Evolutionary conservation across 2,329 filamentous ascomycete species (phyloP).

Genomic region (Pseudodiploospora longispora): DNA sequence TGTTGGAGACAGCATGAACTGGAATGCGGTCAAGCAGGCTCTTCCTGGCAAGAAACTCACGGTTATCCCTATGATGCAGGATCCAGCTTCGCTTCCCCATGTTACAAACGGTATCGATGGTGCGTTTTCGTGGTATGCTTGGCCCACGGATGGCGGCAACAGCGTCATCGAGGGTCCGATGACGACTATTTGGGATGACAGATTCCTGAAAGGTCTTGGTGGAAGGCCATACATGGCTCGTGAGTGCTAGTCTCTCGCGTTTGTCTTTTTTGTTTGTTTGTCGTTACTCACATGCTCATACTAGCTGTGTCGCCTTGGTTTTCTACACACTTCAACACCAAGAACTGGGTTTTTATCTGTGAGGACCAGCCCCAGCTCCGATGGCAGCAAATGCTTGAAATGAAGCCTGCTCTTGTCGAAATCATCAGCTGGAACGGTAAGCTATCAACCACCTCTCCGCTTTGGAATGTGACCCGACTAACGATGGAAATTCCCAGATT

Average conservation of each 20-base stretch:
- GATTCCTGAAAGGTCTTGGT: slow-evolving; percentile 10
- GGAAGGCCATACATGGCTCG: slow-evolving; percentile 15
- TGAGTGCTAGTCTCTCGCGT: slow-evolving; percentile 6
- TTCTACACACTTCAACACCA: slow-evolving; percentile 16
- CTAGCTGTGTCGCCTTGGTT: slow-evolving; percentile 17
- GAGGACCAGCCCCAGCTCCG: slow-evolving; percentile 15
- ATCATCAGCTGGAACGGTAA: slow-evolving; percentile 15
- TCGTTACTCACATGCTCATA: background rate
- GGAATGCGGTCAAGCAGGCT: slow-evolving; percentile 13
- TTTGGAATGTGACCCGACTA: background rate
- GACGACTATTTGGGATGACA: slow-evolving; percentile 14
- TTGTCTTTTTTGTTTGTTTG: background rate
- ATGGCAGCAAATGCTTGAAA: slow-evolving; percentile 15
- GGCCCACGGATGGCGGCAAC: slow-evolving; percentile 15
- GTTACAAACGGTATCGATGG: slow-evolving; percentile 12
- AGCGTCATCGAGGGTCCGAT: slow-evolving; percentile 13
- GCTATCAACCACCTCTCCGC: background rate
- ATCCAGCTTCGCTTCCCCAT: slow-evolving; percentile 9
- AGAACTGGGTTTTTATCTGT: slow-evolving; percentile 17
- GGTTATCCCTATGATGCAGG: slow-evolving; percentile 13
- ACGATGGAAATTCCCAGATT: slow-evolving; percentile 6
- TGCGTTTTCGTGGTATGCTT: slow-evolving; percentile 15
- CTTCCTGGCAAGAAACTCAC: slow-evolving; percentile 12
- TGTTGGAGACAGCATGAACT: slow-evolving; percentile 15
- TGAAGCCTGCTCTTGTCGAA: slow-evolving; percentile 15